Evolutionary conservation across 768 basidiomycete genomes (phyloP).

Genomic region (Clathrus columnatus): DNA sequence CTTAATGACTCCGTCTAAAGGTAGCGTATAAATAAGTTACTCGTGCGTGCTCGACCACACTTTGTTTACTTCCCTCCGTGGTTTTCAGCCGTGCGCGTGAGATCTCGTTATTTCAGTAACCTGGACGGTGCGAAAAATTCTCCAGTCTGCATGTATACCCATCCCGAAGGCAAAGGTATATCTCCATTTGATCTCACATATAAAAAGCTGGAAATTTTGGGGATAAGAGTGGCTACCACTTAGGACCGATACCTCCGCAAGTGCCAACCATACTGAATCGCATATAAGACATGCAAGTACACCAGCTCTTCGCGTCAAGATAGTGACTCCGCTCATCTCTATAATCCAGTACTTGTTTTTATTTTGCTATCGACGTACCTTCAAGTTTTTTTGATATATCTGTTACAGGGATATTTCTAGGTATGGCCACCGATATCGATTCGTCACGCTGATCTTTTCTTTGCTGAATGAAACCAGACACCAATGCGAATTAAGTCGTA

Average conservation of each 20-base stretch:
- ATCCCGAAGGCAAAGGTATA: not conserved
- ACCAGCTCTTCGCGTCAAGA: too few species aligned
- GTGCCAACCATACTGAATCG: not conserved
- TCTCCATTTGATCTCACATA: not conserved
- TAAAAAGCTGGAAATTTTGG: not conserved
- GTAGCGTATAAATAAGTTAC: too few species aligned
- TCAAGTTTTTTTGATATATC: not conserved
- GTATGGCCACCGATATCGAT: not conserved
- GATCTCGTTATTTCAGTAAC: not conserved
- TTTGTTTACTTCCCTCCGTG: too few species aligned
- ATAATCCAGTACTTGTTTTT: too few species aligned
- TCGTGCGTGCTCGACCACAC: too few species aligned
- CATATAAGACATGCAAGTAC: not conserved
- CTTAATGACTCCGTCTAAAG: too few species aligned
- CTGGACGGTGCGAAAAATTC: not conserved
- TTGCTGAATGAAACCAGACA: not conserved
- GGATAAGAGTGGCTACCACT: not conserved
- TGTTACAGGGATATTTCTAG: conserved; percentile 4
- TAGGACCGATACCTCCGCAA: not conserved
- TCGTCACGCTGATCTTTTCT: not conserved
- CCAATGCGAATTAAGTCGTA: not conserved
- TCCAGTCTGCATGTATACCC: not conserved
- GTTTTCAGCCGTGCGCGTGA: not conserved
- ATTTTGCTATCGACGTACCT: not conserved
- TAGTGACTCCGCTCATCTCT: not conserved